phyloP scores from a whole-genome alignment of 495 filamentous ascomycete species.

The Neurospora tetrasperma region DNA sequence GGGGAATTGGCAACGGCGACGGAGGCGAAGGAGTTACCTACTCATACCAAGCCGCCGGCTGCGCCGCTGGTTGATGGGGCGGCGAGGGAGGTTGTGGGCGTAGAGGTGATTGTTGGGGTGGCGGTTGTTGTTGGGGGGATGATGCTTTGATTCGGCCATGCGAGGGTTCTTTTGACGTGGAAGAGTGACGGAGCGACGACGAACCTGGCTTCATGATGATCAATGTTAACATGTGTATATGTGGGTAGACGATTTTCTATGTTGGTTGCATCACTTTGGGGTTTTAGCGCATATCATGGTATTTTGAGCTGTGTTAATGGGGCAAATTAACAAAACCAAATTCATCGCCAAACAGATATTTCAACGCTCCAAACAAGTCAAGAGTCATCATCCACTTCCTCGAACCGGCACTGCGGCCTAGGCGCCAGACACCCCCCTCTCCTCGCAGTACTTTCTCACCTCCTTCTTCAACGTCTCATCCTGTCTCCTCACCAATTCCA shows the following conservation, averaged over 20 bases:
- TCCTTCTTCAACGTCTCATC: slow-evolving; percentile 61
- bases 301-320: background rate
- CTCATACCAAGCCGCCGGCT: background rate
- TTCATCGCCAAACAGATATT: background rate
- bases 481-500: slow-evolving; percentile 61
- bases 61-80: background rate
- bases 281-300: background rate
- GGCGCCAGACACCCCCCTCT: slow-evolving; percentile 42
- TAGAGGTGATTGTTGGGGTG: background rate
- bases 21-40: slow-evolving; percentile 50
- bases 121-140: slow-evolving; percentile 1
- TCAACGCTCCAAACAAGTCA: background rate
- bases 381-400: background rate
- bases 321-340: background rate
- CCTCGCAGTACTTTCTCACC: slow-evolving; percentile 69
- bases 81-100: background rate
- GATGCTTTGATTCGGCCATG: background rate
- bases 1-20: slow-evolving; percentile 35
- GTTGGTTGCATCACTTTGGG: background rate
- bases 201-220: background rate
- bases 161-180: background rate
- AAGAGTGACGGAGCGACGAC: background rate
- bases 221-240: background rate
- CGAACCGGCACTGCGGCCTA: background rate
- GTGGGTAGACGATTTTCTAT: background rate